phyloP scores from a whole-genome alignment of 768 basidiomycete species.

The Lentinula guzmanii region DNA sequence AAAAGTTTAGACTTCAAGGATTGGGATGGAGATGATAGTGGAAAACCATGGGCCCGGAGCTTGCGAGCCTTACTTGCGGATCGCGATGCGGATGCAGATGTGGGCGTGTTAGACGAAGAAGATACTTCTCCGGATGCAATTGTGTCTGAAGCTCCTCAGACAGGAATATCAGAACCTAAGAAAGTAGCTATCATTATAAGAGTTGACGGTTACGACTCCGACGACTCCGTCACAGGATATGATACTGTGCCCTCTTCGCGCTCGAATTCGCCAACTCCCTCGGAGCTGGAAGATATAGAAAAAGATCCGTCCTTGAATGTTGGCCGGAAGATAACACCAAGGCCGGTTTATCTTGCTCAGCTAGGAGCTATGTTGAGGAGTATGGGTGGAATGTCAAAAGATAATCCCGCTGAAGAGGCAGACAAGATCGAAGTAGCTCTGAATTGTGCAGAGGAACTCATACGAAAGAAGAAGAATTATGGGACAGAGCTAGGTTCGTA shows the following conservation, averaged over 20 bases:
- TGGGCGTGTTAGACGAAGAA: slow-evolving; percentile 15
- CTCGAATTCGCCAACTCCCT: slow-evolving; percentile 74
- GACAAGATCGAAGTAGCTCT: slow-evolving; percentile 80
- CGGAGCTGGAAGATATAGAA: slow-evolving; percentile 78
- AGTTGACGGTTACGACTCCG: slow-evolving; percentile 58
- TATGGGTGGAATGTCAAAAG: slow-evolving; percentile 40
- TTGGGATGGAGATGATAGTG: slow-evolving; percentile 76
- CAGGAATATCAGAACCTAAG: slow-evolving; percentile 7
- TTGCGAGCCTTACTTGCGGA: slow-evolving; percentile 47
- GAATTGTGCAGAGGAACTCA: slow-evolving; percentile 71
- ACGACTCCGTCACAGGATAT: slow-evolving; percentile 83
- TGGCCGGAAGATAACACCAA: slow-evolving; percentile 60
- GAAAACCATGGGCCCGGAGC: slow-evolving; percentile 56
- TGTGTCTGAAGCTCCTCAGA: background rate
- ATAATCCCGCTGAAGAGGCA: slow-evolving; percentile 59
- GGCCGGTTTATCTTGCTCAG: slow-evolving; percentile 88
- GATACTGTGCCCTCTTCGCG: slow-evolving; percentile 60
- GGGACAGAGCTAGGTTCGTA: slow-evolving; percentile 83
- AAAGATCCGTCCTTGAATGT: slow-evolving; percentile 78
- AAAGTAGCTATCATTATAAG: background rate
- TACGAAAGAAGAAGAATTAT: slow-evolving; percentile 77
- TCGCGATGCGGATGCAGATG: slow-evolving; percentile 46
- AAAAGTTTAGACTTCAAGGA: slow-evolving; percentile 73
- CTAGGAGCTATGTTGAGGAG: slow-evolving; percentile 72
- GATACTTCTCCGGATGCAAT: slow-evolving; percentile 3